Conservation (phyloP, 2,329 filamentous ascomycete genomes). For the Colletotrichum caudatum region DNA sequence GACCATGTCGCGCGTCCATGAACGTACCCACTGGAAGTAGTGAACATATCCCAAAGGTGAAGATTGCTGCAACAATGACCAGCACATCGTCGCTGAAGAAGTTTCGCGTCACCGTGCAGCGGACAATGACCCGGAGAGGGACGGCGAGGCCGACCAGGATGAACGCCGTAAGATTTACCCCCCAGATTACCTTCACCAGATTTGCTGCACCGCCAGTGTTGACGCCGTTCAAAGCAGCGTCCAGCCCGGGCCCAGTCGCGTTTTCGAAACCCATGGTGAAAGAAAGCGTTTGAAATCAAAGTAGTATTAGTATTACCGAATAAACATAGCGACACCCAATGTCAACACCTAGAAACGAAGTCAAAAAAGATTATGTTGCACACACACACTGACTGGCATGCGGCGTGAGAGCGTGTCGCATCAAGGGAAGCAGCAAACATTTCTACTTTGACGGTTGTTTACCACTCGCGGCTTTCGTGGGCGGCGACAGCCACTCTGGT, state of each 20-base stretch:
- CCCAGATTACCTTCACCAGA: constrained; percentile 33
- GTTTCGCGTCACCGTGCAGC: constrained; percentile 33
- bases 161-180: constrained; percentile 35
- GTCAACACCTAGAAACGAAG: not conserved
- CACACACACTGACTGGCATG: not conserved
- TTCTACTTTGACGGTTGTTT: constrained; percentile 2
- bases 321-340: constrained; percentile 28
- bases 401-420: not conserved
- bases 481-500: constrained; percentile 14
- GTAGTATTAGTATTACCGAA: not conserved
- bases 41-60: constrained; percentile 36
- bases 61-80: constrained; percentile 35
- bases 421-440: constrained; percentile 9
- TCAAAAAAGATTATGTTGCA: not conserved
- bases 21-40: constrained; percentile 29
- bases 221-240: not conserved
- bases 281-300: not conserved
- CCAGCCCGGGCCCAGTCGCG: constrained; percentile 5
- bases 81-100: constrained; percentile 40
- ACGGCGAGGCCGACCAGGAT: constrained; percentile 33
- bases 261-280: constrained; percentile 14
- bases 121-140: constrained; percentile 28
- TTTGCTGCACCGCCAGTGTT: not conserved
- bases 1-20: too few relatives aligned
- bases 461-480: not conserved